A percentile compares a stretch with the other conserved stretches of the same genome.
phyloP scores from a whole-genome alignment of 768 basidiomycete genomes.

The Suillus plorans region DNA sequence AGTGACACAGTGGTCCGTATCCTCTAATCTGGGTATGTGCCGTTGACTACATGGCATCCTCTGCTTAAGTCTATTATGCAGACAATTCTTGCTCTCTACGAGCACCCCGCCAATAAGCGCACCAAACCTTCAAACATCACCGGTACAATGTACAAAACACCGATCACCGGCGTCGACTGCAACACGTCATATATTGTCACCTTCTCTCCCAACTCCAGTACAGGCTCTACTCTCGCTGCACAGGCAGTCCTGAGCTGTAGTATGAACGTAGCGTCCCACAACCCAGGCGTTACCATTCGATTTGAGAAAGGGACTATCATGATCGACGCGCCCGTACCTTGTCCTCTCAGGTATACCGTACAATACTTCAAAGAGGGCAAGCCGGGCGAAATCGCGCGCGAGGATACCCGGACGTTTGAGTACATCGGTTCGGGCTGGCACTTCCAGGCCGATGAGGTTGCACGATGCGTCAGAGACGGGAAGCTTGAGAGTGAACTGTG shows the following conservation, averaged over 20 bases:
- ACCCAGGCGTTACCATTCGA: slow-evolving; percentile 37
- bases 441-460: slow-evolving; percentile 55
- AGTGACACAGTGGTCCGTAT: slow-evolving; percentile 39
- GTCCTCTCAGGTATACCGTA: slow-evolving; percentile 28
- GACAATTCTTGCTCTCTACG: slow-evolving; percentile 46
- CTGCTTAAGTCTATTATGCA: slow-evolving; percentile 32
- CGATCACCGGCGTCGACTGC: slow-evolving; percentile 43
- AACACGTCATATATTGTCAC: slow-evolving; percentile 43
- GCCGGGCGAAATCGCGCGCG: slow-evolving; percentile 28
- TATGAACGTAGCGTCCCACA: slow-evolving; percentile 32
- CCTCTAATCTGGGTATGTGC: slow-evolving; percentile 42
- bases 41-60: neutral
- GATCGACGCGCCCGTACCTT: slow-evolving; percentile 37
- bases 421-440: slow-evolving; percentile 42
- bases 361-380: slow-evolving; percentile 37
- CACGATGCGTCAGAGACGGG: slow-evolving; percentile 43
- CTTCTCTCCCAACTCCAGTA: slow-evolving; percentile 31
- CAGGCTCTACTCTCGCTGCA: slow-evolving; percentile 32
- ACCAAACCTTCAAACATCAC: slow-evolving; percentile 39
- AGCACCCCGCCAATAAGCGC: slow-evolving; percentile 45
- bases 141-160: slow-evolving; percentile 43
- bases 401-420: slow-evolving; percentile 35
- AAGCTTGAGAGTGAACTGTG: slow-evolving; percentile 48
- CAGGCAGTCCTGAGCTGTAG: slow-evolving; percentile 40
- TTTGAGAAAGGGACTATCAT: slow-evolving; percentile 44